Base-by-base conservation (phyloP, 495 filamentous ascomycete genomes). In the Trichoderma asperelloides region DNA sequence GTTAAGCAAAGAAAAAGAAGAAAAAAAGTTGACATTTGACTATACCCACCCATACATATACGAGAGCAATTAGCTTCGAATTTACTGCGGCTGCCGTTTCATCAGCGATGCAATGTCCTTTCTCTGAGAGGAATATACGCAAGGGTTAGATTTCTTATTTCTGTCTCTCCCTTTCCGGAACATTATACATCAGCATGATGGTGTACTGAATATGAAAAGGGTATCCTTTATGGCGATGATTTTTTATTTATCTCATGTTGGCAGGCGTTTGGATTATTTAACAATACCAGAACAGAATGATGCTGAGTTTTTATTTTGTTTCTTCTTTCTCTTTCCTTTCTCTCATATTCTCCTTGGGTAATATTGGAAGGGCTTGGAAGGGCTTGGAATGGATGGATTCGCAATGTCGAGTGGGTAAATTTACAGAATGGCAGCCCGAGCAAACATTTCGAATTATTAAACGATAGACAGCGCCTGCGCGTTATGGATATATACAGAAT, bases 281-380 rank as follows among this genome's bases (percentile, higher is more conserved):
- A 60, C 23, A 30, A 60, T 60, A 60, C 55, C 55, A 28, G 27
- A 60, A 60, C 55, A 60, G 55, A 60, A 33, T 60, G 55, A 60
- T 60, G 55, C 33, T 37, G 33, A 37, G 33, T 37, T 37, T 37
- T 37, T 37, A 8, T 37, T 37, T 47, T 47, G 6, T 0, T 5
- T 28, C 1, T 60, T 27, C 30, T 5, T 27, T 28, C 27, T 8
- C 16, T 60, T 60, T 30, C 15, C 7, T 30, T 30, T 16, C 7
- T 30, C 4, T 27, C 2, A 11, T 4, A 11, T 60, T 2, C 12
- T 60, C 11, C 30, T 28, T 60, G 55, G 55, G n/a, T 60, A 30
- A 12, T 28, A 28, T 12, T 13, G 55, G 55, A n/a, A 60, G 6
- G 21, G 11, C n/a, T 12, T 13, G 55, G 55, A n/a, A 60, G 6